These are phyloP conservation scores for Sporothrix dimorphospora DNA, from an alignment of 2,329 filamentous ascomycete species.

Conservation along the genomic window DNA sequence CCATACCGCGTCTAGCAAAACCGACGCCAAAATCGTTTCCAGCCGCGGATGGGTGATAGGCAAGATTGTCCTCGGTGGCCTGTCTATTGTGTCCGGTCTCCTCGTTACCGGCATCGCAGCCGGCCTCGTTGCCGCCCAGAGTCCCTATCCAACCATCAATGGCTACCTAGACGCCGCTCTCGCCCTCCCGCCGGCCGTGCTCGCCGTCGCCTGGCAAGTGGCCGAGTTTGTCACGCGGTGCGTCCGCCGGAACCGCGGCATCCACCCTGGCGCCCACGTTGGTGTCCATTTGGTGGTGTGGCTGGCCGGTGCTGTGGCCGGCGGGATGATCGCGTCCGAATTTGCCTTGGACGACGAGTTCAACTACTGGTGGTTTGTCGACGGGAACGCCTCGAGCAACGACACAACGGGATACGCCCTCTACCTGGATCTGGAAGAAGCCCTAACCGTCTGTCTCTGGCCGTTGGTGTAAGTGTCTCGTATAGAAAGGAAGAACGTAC, in stretches of 20 bases:
- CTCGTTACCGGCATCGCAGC: no score
- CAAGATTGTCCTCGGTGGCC: no score
- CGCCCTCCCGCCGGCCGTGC: not conserved
- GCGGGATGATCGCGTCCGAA: not conserved
- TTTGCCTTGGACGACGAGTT: not conserved
- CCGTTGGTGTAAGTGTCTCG: not conserved
- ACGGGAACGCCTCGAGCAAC: no score
- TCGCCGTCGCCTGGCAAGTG: not conserved
- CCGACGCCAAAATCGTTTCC: no score
- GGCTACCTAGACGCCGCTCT: no score
- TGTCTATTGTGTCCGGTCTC: no score
- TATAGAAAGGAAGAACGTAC: no score
- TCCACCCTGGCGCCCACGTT: not conserved
- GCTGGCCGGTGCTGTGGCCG: not conserved
- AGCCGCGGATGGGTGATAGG: no score
- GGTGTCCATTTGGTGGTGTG: not conserved
- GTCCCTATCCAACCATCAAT: no score
- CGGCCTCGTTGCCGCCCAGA: no score
- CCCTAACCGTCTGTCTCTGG: not conserved
- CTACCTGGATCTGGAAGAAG: not conserved
- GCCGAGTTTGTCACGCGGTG: not conserved
- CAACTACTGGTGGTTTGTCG: not conserved
- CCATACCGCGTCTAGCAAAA: no score
- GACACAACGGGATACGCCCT: not conserved
- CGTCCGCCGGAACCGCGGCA: not conserved